Conservation (phyloP, 2,329 filamentous ascomycete species). For the Dothistroma pini region DNA sequence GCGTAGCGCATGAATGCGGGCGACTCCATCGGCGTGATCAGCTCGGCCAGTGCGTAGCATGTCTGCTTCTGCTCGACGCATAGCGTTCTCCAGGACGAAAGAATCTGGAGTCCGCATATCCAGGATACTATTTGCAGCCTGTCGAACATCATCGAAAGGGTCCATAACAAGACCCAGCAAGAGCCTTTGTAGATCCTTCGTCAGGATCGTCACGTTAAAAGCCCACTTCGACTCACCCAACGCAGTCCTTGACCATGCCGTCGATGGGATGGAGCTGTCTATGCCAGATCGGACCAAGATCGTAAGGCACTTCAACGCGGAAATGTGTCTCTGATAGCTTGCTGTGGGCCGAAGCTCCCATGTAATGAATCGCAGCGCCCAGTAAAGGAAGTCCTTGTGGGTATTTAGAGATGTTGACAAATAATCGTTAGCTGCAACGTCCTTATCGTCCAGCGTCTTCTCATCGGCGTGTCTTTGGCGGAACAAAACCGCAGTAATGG, state of each 20-base stretch:
- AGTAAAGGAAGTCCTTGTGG: constrained; percentile 58
- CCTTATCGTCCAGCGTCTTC: too few species aligned
- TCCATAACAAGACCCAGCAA: constrained; percentile 79
- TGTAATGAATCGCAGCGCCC: constrained; percentile 70
- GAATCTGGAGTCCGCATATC: constrained; percentile 11
- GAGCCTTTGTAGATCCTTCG: constrained; percentile 50
- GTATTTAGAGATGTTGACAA: not conserved
- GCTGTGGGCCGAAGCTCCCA: constrained; percentile 73
- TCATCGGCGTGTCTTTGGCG: constrained; percentile 15
- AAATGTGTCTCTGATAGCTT: constrained; percentile 87
- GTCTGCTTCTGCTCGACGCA: constrained; percentile 45
- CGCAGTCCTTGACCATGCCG: constrained; percentile 46
- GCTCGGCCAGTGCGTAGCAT: constrained; percentile 73
- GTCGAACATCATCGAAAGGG: constrained; percentile 88
- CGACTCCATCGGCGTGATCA: constrained; percentile 89
- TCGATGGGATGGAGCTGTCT: constrained; percentile 47
- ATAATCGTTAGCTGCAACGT: not conserved
- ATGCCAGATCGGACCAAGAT: constrained; percentile 66
- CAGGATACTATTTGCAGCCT: constrained; percentile 47
- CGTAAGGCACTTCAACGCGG: constrained; percentile 67
- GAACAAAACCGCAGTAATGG: constrained; percentile 56
- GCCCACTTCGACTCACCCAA: constrained; percentile 50
- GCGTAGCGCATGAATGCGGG: constrained; percentile 65
- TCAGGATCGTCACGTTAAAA: constrained; percentile 46
- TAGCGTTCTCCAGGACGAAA: not conserved